Conservation (phyloP, 2,329 filamentous ascomycete genomes). For the Fonsecaea monophora region DNA sequence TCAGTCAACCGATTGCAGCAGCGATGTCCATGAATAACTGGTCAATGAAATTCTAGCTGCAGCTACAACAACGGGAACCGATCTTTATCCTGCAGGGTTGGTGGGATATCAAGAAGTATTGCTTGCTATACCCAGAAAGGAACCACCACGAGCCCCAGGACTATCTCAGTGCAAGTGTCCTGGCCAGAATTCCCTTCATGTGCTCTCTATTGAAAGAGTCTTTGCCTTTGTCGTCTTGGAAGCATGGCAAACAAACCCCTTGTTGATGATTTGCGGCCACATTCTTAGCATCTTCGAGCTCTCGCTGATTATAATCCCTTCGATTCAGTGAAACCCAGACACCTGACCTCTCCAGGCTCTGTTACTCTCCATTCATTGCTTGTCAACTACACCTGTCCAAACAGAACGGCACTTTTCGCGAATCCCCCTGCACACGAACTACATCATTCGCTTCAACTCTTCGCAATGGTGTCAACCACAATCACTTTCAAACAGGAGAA, state of each 20-base stretch:
- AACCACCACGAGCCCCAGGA: background rate
- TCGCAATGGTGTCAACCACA: slow-evolving; percentile 54
- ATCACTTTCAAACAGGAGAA: slow-evolving; percentile 68
- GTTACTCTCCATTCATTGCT: background rate
- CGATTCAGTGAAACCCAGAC: background rate
- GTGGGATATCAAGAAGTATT: background rate
- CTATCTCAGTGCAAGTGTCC: background rate
- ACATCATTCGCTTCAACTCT: background rate
- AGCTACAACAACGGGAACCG: background rate
- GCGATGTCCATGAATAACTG: background rate
- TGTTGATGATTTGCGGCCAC: background rate
- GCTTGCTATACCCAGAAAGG: background rate
- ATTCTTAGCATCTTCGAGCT: background rate
- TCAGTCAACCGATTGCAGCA: too few species aligned
- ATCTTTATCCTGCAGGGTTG: background rate
- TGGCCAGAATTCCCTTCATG: background rate
- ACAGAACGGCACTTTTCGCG: too few species aligned
- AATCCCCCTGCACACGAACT: background rate
- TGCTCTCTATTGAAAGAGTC: background rate
- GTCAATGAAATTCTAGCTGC: background rate
- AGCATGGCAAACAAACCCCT: background rate
- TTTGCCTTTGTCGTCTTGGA: background rate
- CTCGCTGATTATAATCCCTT: slow-evolving; percentile 18
- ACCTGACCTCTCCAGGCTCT: background rate
- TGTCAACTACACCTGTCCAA: background rate